phyloP scores from a whole-genome alignment of 257 asterid genomes.

The Phtheirospermum japonicum region DNA sequence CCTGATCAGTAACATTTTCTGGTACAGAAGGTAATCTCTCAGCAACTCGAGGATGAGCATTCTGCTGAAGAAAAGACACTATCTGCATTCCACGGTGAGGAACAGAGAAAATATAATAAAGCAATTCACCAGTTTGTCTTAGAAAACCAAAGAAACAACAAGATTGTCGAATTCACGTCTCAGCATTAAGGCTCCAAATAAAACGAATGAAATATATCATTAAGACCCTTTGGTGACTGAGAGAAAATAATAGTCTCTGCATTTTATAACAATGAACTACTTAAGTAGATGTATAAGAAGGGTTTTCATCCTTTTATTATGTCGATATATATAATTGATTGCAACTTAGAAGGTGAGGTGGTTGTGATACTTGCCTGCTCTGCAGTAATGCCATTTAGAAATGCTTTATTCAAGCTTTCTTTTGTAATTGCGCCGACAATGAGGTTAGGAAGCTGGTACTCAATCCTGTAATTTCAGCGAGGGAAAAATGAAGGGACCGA shows the following conservation, averaged over 20 bases:
- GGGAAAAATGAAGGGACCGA: neutral
- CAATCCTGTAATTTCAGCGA: slow-evolving; percentile 63
- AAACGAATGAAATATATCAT: neutral
- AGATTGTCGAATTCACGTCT: too few species aligned
- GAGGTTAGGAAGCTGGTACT: slow-evolving; percentile 97
- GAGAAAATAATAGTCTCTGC: neutral
- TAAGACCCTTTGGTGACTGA: neutral
- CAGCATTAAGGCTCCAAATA: neutral
- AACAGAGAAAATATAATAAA: neutral
- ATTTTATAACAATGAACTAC: neutral
- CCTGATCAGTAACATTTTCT: slow-evolving; percentile 98
- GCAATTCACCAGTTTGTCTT: slow-evolving; percentile 4
- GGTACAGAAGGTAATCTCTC: slow-evolving; percentile 85
- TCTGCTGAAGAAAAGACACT: slow-evolving; percentile 89
- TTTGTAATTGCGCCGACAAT: slow-evolving; percentile 87
- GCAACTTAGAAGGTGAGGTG: neutral
- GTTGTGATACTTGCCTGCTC: slow-evolving; percentile 63
- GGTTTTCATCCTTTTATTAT: too few species aligned
- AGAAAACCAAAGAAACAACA: slow-evolving; percentile 6
- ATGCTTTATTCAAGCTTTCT: slow-evolving; percentile 93
- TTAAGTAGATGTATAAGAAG: too few species aligned
- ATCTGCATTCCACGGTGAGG: slow-evolving; percentile 57
- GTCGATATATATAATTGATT: too few species aligned
- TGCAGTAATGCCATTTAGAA: slow-evolving; percentile 77
- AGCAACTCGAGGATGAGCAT: slow-evolving; percentile 95